Base-by-base conservation (phyloP, 176 grass and related monocot genomes). In the Lolium perenne region DNA sequence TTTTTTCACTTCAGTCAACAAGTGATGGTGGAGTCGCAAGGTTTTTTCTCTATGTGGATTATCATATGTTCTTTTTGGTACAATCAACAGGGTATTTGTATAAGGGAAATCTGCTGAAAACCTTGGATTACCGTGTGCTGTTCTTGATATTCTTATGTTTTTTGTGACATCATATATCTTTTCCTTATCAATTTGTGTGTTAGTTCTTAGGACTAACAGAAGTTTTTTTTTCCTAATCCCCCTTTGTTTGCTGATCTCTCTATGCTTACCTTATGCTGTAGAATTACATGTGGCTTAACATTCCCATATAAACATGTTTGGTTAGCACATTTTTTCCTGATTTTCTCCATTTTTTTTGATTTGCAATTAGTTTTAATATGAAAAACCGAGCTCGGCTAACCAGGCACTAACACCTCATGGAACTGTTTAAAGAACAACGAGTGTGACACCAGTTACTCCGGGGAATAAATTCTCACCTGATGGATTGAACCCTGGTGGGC, bases 281-380 rank as follows among this genome's bases (percentile, higher is more conserved):
- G 61, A 38, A 54, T 14, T 83, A n/a, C 23, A 17, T 59, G 26
- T 83, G 38, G 54, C 15, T 74, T 83, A 14, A 59, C 40, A 48
- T 83, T 46, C 3, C 15, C 23, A 48, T 29, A 20, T 23, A 58
- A 47, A 48, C 41, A 47, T 74, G 53, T 29, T 72, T 57, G 10
- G 9, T 25, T 59, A 46, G 21, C 21, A 20, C 15, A 20, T 0
- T 71, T 48, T 38, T 18, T 47, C 41, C 14, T 5, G 14, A 25
- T 80, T 46, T 80, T 80, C 10, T 79, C 4, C 21, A 26, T 15
- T 20, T 40, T 10, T 79, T 79, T 43, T 29, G 26, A 61, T 79
- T 21, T 79, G 12, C 14, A 62, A 3, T 80, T 80, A 8, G 21
- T 80, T 80, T 43, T 32, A 41, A 14, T 72, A 72, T 13, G 20